Base-by-base conservation (phyloP, 768 basidiomycete species). In the Russula compacta region DNA sequence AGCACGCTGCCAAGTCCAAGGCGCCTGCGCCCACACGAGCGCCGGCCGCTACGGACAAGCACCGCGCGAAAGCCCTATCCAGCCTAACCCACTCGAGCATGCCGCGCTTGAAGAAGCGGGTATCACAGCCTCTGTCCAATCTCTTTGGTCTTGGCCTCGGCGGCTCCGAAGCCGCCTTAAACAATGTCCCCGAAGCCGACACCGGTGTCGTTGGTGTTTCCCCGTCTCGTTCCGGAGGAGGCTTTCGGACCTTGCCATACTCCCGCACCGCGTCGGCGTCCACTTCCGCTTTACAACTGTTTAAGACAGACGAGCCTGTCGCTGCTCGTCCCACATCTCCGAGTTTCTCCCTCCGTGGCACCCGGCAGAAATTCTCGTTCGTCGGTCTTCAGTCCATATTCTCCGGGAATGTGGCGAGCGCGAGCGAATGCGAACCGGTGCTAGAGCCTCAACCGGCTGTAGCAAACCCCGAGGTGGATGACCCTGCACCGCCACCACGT, bases 321-420 rank as follows among this genome's bases (percentile, higher is more conserved):
- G 24, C 24, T 29, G 38, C 33, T 52, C 65, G 52, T 44, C 62
- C 58, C 58, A 47, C 43, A 39, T 66, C 65, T 10, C 68, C 69
- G 6, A 65, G 56, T 12, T 66, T 70, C 33, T 69, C 69, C 3
- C 68, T 67, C 46, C 67, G 66, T 24, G 67, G 71, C 17, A 69
- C 71, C 67, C 68, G 71, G 10, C 67, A 64, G 6, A 67, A 72
- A 17, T 66, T 75, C 46, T 75, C 73, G 14, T 69, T 73, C 2
- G 69, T 72, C 51, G 71, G 73, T 48, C 68, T 75, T 6, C 71
- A 72, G 42, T 60, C 68, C 29, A 62, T 75, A n/a, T 73, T 75
- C 61, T 63, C 67, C 42, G 61, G 51, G 21, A 58, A 38, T 42
- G n/a, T 21, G 32, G 33, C 47, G 11, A 47, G 6, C 10, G 19